A percentile compares a stretch with the other conserved stretches of the same genome.
These are phyloP conservation scores for Microstegium vimineum DNA, from an alignment of 176 grass and related monocot species.

Conservation along the genomic window DNA sequence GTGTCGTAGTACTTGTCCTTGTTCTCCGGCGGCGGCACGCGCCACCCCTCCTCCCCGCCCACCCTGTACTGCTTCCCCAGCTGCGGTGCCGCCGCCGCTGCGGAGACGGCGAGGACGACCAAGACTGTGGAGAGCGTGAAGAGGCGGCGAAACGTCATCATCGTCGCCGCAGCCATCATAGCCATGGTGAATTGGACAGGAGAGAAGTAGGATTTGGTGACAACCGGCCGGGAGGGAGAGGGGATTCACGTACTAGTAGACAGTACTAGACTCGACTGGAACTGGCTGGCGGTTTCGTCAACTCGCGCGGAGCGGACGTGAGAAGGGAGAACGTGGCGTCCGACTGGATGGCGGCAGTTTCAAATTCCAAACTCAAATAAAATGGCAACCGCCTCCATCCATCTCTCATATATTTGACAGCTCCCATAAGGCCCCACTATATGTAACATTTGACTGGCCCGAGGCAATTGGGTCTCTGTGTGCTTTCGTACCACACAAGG, in stretches of 20 bases:
- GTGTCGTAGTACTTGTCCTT: constrained; percentile 38
- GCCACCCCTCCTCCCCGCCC: constrained; percentile 67
- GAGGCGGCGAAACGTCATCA: neutral
- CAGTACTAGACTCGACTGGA: neutral
- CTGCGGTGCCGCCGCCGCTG: neutral
- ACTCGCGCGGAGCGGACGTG: neutral
- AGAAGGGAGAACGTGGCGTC: too few relatives aligned
- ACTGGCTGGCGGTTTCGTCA: neutral
- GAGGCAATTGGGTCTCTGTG: too few relatives aligned
- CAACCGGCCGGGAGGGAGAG: neutral
- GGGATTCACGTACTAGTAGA: too few relatives aligned
- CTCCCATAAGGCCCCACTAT: too few relatives aligned
- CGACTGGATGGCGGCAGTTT: neutral
- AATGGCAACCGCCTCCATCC: neutral
- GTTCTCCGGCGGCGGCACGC: constrained; percentile 35
- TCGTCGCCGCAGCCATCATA: neutral
- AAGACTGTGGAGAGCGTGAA: neutral
- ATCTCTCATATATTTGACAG: too few relatives aligned
- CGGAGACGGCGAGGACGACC: neutral
- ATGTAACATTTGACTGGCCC: too few relatives aligned
- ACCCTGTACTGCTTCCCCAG: constrained; percentile 41
- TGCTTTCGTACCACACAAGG: neutral
- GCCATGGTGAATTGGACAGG: too few relatives aligned
- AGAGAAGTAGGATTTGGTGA: too few relatives aligned
- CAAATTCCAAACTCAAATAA: neutral